A percentile compares a stretch with the other conserved stretches of the same genome.
Conservation (phyloP, 768 basidiomycete genomes). For the Rhodotorula kratochvilovae region DNA sequence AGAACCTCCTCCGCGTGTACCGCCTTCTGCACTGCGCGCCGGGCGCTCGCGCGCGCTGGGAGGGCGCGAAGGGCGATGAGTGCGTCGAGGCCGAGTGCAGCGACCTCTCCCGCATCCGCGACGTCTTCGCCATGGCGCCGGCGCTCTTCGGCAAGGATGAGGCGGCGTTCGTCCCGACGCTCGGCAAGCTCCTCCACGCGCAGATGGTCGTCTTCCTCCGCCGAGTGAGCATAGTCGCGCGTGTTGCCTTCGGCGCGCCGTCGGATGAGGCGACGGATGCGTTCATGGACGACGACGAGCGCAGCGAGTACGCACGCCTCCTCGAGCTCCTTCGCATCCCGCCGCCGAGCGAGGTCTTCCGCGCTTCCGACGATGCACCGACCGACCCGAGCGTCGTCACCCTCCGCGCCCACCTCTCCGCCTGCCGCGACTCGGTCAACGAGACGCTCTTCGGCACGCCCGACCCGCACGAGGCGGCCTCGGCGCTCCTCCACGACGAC, state of each 20-base stretch:
- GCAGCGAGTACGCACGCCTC: constrained; percentile 73
- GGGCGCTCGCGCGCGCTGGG: constrained; percentile 19
- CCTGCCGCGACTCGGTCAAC: constrained; percentile 69
- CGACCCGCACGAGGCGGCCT: background rate
- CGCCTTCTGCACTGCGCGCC: constrained; percentile 60
- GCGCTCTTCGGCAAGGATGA: background rate
- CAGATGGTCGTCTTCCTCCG: constrained; percentile 91
- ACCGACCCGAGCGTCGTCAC: constrained; percentile 23
- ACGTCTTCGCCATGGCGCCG: background rate
- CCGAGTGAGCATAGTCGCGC: constrained; percentile 75
- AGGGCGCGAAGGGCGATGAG: background rate
- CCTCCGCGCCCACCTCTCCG: constrained; percentile 52
- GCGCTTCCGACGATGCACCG: background rate
- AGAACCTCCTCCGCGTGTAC: constrained; percentile 78
- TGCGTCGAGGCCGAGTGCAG: constrained; percentile 9
- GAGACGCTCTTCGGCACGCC: constrained; percentile 59
- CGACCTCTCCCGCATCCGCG: constrained; percentile 53
- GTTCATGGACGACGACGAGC: constrained; percentile 49
- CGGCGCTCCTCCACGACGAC: constrained; percentile 53
- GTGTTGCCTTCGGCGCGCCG: constrained; percentile 60
- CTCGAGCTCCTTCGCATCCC: constrained; percentile 65
- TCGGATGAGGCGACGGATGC: constrained; percentile 54
- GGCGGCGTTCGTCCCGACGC: background rate
- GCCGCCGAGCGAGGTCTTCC: constrained; percentile 9
- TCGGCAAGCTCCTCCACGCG: constrained; percentile 70